Percentiles rank a stretch among this genome's conserved stretches.
phyloP scores from a whole-genome alignment of 805 yeast species.

The Candida sithepensis region DNA sequence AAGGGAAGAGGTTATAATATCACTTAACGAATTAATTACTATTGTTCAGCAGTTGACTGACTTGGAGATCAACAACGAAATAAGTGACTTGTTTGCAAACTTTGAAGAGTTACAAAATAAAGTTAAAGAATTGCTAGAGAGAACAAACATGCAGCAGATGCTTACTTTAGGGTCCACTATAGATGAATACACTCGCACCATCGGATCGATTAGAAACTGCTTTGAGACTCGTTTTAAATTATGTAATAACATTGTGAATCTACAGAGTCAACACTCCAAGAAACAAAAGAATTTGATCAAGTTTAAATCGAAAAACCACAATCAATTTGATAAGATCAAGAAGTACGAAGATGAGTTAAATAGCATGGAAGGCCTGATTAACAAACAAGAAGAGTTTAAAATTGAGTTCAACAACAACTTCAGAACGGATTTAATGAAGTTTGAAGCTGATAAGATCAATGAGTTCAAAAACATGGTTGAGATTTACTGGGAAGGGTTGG shows the following conservation, averaged over 20 bases:
- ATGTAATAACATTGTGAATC: slow-evolving; percentile 41
- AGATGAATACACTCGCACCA: slow-evolving; percentile 79
- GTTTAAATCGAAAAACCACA: slow-evolving; percentile 39
- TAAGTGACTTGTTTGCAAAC: slow-evolving; percentile 60
- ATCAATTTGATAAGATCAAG: slow-evolving; percentile 61
- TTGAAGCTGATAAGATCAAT: slow-evolving; percentile 71
- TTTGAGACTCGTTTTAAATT: slow-evolving; percentile 70
- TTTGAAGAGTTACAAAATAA: slow-evolving; percentile 72
- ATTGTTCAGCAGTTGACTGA: slow-evolving; percentile 60
- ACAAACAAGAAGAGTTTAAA: slow-evolving; percentile 54
- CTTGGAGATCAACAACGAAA: slow-evolving; percentile 66
- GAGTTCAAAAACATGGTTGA: slow-evolving; percentile 90
- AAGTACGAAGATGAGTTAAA: slow-evolving; percentile 57
- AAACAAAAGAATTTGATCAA: slow-evolving; percentile 44
- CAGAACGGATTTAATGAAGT: slow-evolving; percentile 59
- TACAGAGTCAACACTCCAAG: slow-evolving; percentile 41
- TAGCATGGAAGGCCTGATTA: slow-evolving; percentile 49
- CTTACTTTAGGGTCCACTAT: slow-evolving; percentile 81
- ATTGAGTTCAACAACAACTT: slow-evolving; percentile 63
- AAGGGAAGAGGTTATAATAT: slow-evolving; percentile 65
- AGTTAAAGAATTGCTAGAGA: slow-evolving; percentile 67
- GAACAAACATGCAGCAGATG: slow-evolving; percentile 81
- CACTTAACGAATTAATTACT: slow-evolving; percentile 60
- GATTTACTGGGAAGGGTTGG: slow-evolving; percentile 82
- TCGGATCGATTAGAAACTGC: slow-evolving; percentile 69